Evolutionary conservation across 2,329 filamentous ascomycete genomes (phyloP).

Genomic region (Trichophyton benhamiae): DNA sequence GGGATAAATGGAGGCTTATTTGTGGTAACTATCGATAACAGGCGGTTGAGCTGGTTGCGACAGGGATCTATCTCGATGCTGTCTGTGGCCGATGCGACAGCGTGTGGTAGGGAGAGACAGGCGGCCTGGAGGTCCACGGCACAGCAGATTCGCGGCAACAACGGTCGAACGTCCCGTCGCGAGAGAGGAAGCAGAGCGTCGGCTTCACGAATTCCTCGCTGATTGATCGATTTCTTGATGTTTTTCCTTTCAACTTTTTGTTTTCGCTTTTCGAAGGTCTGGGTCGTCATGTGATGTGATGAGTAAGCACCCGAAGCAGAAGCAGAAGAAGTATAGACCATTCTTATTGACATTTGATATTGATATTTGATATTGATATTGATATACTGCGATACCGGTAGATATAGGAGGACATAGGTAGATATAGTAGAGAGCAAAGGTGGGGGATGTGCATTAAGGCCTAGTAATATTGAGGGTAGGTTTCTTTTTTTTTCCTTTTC

Average conservation of each 20-base stretch:
- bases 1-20: background rate
- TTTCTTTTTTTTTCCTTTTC: too few species aligned
- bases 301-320: background rate
- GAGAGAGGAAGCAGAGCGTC: background rate
- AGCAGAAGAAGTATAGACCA: too few species aligned
- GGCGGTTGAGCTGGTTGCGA: constrained; percentile 4
- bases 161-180: background rate
- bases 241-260: background rate
- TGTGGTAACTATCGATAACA: constrained; percentile 7
- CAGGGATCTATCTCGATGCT: constrained; percentile 4
- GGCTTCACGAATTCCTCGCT: background rate
- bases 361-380: background rate
- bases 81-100: background rate
- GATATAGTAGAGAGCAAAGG: too few species aligned
- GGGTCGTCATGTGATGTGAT: background rate
- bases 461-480: background rate
- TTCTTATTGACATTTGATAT: background rate
- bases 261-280: background rate
- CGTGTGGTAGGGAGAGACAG: background rate
- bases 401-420: too few species aligned
- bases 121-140: background rate
- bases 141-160: background rate
- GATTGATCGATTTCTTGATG: background rate
- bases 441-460: background rate
- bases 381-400: too few species aligned